phyloP scores from a whole-genome alignment of 139 green algal genomes.

The Picochlorum sp. region DNA sequence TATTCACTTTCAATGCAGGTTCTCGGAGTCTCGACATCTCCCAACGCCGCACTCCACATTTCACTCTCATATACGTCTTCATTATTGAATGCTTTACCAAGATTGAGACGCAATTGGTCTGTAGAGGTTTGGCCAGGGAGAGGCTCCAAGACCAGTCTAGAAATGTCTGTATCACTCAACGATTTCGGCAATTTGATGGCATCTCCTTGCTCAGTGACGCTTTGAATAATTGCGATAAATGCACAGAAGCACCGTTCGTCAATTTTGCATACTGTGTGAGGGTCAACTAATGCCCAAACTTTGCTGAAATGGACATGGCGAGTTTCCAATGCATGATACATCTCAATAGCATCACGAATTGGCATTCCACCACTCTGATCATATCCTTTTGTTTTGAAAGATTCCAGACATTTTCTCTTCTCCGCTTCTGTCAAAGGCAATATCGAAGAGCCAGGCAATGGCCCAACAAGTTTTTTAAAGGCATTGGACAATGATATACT shows the following conservation, averaged over 20 bases:
- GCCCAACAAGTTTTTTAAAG: neutral
- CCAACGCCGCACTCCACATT: neutral
- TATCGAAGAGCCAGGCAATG: neutral
- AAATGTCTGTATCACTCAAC: neutral
- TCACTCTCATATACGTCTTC: neutral
- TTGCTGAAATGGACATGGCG: conserved; percentile 4
- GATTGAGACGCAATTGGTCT: too few relatives aligned
- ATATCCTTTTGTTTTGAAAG: conserved; percentile 4
- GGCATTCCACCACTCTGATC: neutral
- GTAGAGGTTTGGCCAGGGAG: too few relatives aligned
- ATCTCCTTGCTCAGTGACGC: neutral
- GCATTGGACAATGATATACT: conserved; percentile 1
- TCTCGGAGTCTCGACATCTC: conserved; percentile 1
- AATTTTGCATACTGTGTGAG: neutral
- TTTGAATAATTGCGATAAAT: neutral
- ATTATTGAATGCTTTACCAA: neutral
- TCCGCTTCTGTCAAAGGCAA: neutral
- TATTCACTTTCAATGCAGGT: conserved; percentile 1
- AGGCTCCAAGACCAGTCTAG: neutral
- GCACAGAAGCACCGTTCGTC: neutral
- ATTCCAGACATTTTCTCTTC: neutral
- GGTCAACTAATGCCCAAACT: conserved; percentile 1
- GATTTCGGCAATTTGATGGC: neutral
- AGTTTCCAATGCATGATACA: neutral
- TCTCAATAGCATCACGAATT: conserved; percentile 2